Conservation (phyloP, 306 rosid species). For the Fragaria ananassa region DNA sequence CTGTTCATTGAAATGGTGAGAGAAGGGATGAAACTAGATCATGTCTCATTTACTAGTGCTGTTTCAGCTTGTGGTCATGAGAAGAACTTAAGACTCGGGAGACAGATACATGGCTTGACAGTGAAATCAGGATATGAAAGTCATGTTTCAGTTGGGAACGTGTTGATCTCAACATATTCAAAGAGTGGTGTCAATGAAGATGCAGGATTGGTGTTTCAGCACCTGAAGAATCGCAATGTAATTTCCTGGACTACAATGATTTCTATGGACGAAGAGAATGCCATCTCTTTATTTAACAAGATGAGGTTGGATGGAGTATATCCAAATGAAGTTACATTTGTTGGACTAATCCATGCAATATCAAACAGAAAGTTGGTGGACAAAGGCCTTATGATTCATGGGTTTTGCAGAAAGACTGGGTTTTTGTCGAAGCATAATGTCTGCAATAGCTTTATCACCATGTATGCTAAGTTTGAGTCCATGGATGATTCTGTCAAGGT, state of each 20-base stretch:
- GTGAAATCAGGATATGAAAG: slow-evolving; percentile 56
- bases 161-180: slow-evolving; percentile 70
- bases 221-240: slow-evolving; percentile 57
- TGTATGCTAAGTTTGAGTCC: slow-evolving; percentile 71
- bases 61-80: slow-evolving; percentile 78
- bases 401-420: slow-evolving; percentile 51
- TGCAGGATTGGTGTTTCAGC: slow-evolving; percentile 51
- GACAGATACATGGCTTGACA: slow-evolving; percentile 61
- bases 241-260: slow-evolving; percentile 86
- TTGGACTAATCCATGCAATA: slow-evolving; percentile 67
- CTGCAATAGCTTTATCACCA: slow-evolving; percentile 77
- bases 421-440: slow-evolving; percentile 49
- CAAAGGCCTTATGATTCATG: slow-evolving; percentile 64
- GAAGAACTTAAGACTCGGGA: slow-evolving; percentile 55
- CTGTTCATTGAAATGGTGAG: slow-evolving; percentile 62
- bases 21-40: slow-evolving; percentile 59
- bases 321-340: slow-evolving; percentile 77
- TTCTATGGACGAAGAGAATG: slow-evolving; percentile 61
- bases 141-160: slow-evolving; percentile 62
- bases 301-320: slow-evolving; percentile 66
- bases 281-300: slow-evolving; percentile 48
- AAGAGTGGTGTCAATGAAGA: slow-evolving; percentile 59
- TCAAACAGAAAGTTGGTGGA: slow-evolving; percentile 44
- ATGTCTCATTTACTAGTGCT: slow-evolving; percentile 66
- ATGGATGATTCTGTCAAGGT: slow-evolving; percentile 60